phyloP scores from a whole-genome alignment of 2,329 filamentous ascomycete species.

The Cryphonectria parasitica region DNA sequence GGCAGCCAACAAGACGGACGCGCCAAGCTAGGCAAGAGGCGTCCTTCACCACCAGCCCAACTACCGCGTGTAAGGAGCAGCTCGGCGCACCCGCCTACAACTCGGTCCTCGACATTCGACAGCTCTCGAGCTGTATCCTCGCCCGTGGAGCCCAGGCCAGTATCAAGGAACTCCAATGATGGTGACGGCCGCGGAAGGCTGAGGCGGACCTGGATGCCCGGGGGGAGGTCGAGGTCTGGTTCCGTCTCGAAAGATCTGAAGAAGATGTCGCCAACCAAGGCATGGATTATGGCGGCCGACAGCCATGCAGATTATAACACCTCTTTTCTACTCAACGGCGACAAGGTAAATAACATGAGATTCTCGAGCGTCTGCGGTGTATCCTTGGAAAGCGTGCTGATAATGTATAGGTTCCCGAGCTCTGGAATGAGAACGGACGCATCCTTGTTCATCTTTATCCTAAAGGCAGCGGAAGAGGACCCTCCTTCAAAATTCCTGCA shows the following conservation, averaged over 20 bases:
- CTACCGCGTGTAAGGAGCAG: conserved; percentile 48
- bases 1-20: conserved; percentile 30
- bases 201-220: conserved; percentile 59
- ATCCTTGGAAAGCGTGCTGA: conserved; percentile 12
- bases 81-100: conserved; percentile 50
- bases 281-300: conserved; percentile 62
- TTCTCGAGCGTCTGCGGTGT: not conserved
- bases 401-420: conserved; percentile 59
- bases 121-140: conserved; percentile 37
- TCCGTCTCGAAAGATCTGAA: conserved; percentile 44
- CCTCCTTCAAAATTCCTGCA: conserved; percentile 64
- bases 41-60: conserved; percentile 40
- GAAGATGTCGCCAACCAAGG: conserved; percentile 33
- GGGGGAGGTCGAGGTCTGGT: conserved; percentile 54
- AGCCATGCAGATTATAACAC: conserved; percentile 60
- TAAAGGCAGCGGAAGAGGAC: conserved; percentile 51
- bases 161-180: conserved; percentile 42
- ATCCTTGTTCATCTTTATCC: conserved; percentile 63
- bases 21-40: conserved; percentile 30
- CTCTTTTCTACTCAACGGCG: conserved; percentile 53
- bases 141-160: conserved; percentile 37
- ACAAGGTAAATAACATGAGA: conserved; percentile 50
- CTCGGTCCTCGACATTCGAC: conserved; percentile 37
- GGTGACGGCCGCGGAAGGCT: conserved; percentile 45
- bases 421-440: conserved; percentile 66